Percentiles rank a stretch among this genome's conserved stretches.
These are phyloP conservation scores for Fomitopsis betulina DNA, from an alignment of 1,284 basidiomycete species.

Conservation along the genomic window DNA sequence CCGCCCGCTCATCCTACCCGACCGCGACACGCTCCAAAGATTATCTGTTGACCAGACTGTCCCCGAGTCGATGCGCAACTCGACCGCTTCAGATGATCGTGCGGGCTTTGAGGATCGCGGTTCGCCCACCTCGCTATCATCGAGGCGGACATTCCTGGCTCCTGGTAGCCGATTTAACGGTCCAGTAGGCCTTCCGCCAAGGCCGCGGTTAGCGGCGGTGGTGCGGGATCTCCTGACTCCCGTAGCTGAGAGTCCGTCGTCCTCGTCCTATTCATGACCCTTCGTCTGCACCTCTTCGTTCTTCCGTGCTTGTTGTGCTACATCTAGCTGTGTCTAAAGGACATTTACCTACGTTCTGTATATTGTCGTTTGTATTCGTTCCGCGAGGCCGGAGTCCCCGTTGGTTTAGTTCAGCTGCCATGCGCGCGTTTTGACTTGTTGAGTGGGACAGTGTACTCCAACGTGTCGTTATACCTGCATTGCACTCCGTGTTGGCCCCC, in stretches of 20 bases:
- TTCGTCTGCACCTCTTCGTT: not conserved
- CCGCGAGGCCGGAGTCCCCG: not conserved
- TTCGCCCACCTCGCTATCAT: not conserved
- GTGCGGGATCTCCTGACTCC: constrained; percentile 25
- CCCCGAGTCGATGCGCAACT: not conserved
- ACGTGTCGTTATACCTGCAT: not conserved
- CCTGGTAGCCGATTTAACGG: constrained; percentile 12
- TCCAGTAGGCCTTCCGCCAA: constrained; percentile 24
- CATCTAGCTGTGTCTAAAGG: not conserved
- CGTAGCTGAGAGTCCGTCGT: constrained; percentile 20
- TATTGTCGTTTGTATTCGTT: not conserved
- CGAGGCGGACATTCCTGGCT: constrained; percentile 2
- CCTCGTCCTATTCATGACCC: not conserved
- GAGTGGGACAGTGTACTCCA: not conserved
- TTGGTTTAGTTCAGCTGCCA: not conserved
- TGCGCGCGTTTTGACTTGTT: not conserved
- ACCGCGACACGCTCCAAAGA: not conserved
- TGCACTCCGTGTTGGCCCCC: not conserved
- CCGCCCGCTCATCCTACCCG: not conserved
- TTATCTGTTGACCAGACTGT: not conserved
- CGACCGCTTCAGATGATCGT: not conserved
- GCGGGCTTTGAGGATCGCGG: not conserved
- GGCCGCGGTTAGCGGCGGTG: constrained; percentile 26
- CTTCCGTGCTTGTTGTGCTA: not conserved
- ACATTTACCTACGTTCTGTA: too few species aligned